Conservation (phyloP, 192 early-diverging fungal species). For the Linnemannia zychae region DNA sequence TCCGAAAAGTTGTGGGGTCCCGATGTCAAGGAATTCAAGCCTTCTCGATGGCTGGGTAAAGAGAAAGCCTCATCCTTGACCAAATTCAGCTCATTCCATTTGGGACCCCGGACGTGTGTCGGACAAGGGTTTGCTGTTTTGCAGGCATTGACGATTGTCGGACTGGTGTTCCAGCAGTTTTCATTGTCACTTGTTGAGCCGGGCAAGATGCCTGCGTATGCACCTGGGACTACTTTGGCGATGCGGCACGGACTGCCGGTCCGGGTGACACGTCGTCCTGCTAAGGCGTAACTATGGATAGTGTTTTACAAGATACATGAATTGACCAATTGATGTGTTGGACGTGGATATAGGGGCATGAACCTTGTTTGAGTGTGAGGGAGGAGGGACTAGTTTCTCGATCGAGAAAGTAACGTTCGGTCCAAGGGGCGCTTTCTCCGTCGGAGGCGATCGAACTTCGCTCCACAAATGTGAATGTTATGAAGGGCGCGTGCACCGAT, state of each 20-base stretch:
- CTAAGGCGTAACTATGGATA: too few relatives aligned
- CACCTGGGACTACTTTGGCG: not conserved
- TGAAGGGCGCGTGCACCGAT: not conserved
- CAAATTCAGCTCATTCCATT: conserved; percentile 12
- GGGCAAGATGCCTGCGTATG: conserved; percentile 7
- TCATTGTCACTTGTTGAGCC: conserved; percentile 15
- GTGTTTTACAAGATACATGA: too few relatives aligned
- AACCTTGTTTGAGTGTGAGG: too few relatives aligned
- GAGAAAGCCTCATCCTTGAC: conserved; percentile 10
- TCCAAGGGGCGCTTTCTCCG: not conserved
- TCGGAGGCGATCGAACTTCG: not conserved
- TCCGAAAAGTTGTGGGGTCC: conserved; percentile 68
- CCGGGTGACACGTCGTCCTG: not conserved
- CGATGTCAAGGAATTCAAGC: conserved; percentile 70
- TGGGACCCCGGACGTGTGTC: conserved; percentile 3
- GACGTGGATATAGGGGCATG: too few relatives aligned
- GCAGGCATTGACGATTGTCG: conserved; percentile 6
- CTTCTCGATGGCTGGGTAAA: conserved; percentile 58
- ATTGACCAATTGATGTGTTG: too few relatives aligned
- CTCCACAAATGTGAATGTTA: not conserved
- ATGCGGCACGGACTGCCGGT: conserved; percentile 13
- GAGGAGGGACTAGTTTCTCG: too few relatives aligned
- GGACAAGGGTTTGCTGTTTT: conserved; percentile 24
- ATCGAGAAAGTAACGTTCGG: not conserved
- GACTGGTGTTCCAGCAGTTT: conserved; percentile 17